A percentile compares a stretch with the other conserved stretches of the same genome.
These are phyloP conservation scores for Kwoniella heveanensis DNA, from an alignment of 768 basidiomycete species.

Conservation along the genomic window DNA sequence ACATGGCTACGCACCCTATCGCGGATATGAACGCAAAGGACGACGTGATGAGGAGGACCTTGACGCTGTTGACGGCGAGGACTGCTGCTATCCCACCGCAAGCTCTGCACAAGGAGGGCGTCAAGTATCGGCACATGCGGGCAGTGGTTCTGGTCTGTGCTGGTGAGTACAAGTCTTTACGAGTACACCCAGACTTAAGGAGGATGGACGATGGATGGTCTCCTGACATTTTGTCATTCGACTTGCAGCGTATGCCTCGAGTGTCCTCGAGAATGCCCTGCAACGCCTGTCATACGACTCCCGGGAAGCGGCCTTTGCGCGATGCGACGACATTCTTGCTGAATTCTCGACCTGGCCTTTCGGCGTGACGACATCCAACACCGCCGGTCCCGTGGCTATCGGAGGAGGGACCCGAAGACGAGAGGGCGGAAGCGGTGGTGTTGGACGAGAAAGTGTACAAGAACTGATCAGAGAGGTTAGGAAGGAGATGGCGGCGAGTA, in stretches of 20 bases:
- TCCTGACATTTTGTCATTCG: not conserved
- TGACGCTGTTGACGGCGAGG: conserved; percentile 75
- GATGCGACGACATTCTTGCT: conserved; percentile 90
- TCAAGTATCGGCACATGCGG: conserved; percentile 75
- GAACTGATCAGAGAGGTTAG: conserved; percentile 58
- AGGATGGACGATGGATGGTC: not conserved
- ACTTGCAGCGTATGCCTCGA: conserved; percentile 76
- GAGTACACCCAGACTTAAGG: not conserved
- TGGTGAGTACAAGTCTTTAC: conserved; percentile 29
- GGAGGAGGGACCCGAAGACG: conserved; percentile 62
- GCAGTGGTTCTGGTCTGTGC: conserved; percentile 86
- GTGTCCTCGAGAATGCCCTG: conserved; percentile 92
- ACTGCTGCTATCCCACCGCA: conserved; percentile 75
- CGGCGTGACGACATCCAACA: conserved; percentile 60
- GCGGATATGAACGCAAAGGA: conserved; percentile 91
- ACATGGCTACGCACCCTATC: conserved; percentile 99
- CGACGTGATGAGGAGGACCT: conserved; percentile 72
- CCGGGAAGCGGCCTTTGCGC: conserved; percentile 84
- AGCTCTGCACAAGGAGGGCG: conserved; percentile 73
- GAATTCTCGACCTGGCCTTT: conserved; percentile 93
- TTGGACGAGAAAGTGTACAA: conserved; percentile 57
- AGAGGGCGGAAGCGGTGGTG: conserved; percentile 58
- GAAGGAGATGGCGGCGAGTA: conserved; percentile 53
- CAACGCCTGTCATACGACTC: conserved; percentile 86
- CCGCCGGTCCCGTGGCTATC: conserved; percentile 57